Conservation (phyloP, 2,329 filamentous ascomycete species). For the Diplocarpon mali region DNA sequence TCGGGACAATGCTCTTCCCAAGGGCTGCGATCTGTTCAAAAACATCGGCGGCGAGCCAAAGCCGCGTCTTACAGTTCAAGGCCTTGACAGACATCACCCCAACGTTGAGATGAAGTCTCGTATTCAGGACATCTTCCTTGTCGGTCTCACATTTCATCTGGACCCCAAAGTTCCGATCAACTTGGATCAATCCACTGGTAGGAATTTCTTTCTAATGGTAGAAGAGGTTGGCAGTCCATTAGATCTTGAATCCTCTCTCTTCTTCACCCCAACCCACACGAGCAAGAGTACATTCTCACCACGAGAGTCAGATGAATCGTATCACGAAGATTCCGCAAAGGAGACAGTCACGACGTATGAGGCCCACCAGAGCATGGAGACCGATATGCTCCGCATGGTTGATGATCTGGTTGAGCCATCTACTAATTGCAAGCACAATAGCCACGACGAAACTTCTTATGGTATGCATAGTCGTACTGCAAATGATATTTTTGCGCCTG, state of each 20-base stretch:
- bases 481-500: constrained; percentile 30
- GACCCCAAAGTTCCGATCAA: constrained; percentile 30
- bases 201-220: constrained; percentile 36
- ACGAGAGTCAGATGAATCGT: not conserved
- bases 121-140: constrained; percentile 49
- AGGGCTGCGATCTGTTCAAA: constrained; percentile 39
- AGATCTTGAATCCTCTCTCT: not conserved
- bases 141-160: constrained; percentile 47
- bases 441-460: constrained; percentile 36
- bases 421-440: constrained; percentile 26
- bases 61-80: constrained; percentile 34
- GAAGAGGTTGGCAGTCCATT: constrained; percentile 24
- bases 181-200: constrained; percentile 31
- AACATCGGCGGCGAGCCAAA: constrained; percentile 33
- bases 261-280: constrained; percentile 1
- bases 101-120: constrained; percentile 58
- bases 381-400: constrained; percentile 46
- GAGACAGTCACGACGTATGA: constrained; percentile 15
- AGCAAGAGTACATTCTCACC: not conserved
- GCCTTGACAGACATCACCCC: constrained; percentile 40
- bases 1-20: constrained; percentile 34
- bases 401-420: constrained; percentile 37
- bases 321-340: not conserved
- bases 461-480: constrained; percentile 43
- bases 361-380: constrained; percentile 28